Percentiles rank a stretch among this genome's conserved stretches.
These are phyloP conservation scores for Dipodascus geniculatus DNA, from an alignment of 805 yeast genomes.

Conservation along the genomic window DNA sequence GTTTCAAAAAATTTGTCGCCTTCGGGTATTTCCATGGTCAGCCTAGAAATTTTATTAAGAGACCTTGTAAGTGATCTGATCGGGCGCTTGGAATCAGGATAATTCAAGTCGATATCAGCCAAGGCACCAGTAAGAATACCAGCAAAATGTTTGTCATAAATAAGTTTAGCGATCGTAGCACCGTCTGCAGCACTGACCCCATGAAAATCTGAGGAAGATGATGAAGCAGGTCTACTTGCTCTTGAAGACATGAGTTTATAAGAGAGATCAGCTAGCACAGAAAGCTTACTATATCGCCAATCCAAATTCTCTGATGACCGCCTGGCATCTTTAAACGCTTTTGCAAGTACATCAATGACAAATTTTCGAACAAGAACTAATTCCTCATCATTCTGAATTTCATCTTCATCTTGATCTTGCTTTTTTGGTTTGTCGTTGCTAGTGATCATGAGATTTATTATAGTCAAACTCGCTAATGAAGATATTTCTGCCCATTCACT, in stretches of 20 bases:
- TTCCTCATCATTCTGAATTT: slow-evolving; percentile 40
- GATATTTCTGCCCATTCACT: slow-evolving; percentile 42
- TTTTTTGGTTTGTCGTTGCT: slow-evolving; percentile 32
- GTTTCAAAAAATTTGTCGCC: not conserved
- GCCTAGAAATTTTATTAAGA: slow-evolving; percentile 33
- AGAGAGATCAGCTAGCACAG: slow-evolving; percentile 40
- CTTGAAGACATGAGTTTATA: slow-evolving; percentile 20
- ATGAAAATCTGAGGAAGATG: slow-evolving; percentile 7
- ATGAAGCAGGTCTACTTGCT: slow-evolving; percentile 5
- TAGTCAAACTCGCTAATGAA: slow-evolving; percentile 45
- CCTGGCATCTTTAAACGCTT: slow-evolving; percentile 44
- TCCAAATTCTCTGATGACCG: slow-evolving; percentile 28
- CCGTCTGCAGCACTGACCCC: slow-evolving; percentile 31
- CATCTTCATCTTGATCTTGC: slow-evolving; percentile 23
- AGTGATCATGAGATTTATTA: slow-evolving; percentile 54
- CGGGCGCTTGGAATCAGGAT: slow-evolving; percentile 50
- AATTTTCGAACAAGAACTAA: slow-evolving; percentile 64
- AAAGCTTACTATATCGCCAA: slow-evolving; percentile 42
- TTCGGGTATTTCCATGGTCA: slow-evolving; percentile 31
- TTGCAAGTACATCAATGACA: slow-evolving; percentile 55
- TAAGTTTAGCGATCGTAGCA: slow-evolving; percentile 48
- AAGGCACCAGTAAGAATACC: slow-evolving; percentile 44
- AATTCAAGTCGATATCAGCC: slow-evolving; percentile 60
- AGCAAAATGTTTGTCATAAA: slow-evolving; percentile 50
- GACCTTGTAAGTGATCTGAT: slow-evolving; percentile 50